Conservation (phyloP, 345 rosid species). For the Lepidium sativum region DNA sequence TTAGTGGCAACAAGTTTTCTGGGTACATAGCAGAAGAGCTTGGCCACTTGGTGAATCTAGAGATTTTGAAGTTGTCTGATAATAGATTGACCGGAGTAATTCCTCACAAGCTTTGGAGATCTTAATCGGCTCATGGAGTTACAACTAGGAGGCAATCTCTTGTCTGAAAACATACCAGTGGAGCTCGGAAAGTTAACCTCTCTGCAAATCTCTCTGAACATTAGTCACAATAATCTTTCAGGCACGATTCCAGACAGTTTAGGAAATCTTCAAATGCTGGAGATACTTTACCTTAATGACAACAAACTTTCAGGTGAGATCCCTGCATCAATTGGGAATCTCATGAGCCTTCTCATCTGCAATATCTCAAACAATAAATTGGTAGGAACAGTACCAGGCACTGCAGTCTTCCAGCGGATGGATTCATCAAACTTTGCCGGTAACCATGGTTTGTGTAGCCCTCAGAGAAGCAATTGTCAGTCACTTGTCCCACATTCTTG, state of each 20-base stretch:
- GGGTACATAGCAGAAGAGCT: constrained; percentile 50
- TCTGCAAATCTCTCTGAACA: constrained; percentile 76
- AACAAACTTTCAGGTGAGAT: constrained; percentile 66
- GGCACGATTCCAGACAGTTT: constrained; percentile 59
- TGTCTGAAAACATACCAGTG: constrained; percentile 52
- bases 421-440: constrained; percentile 58
- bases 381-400: constrained; percentile 53
- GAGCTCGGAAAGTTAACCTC: constrained; percentile 57
- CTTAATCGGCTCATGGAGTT: constrained; percentile 63
- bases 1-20: constrained; percentile 58
- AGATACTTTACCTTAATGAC: constrained; percentile 60
- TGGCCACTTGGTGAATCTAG: constrained; percentile 64
- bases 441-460: constrained; percentile 48
- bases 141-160: constrained; percentile 76
- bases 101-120: constrained; percentile 50
- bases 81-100: constrained; percentile 50
- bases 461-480: constrained; percentile 33
- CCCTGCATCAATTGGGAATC: constrained; percentile 55
- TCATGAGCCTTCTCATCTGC: constrained; percentile 68
- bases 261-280: constrained; percentile 68
- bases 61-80: constrained; percentile 68
- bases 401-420: constrained; percentile 57
- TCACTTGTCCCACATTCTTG: constrained; percentile 19
- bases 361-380: constrained; percentile 72
- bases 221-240: constrained; percentile 61